Evolutionary conservation across 768 basidiomycete genomes (phyloP), one percentile per base, ranked within the genome.

Genomic region (Mycena haematopus): DNA sequence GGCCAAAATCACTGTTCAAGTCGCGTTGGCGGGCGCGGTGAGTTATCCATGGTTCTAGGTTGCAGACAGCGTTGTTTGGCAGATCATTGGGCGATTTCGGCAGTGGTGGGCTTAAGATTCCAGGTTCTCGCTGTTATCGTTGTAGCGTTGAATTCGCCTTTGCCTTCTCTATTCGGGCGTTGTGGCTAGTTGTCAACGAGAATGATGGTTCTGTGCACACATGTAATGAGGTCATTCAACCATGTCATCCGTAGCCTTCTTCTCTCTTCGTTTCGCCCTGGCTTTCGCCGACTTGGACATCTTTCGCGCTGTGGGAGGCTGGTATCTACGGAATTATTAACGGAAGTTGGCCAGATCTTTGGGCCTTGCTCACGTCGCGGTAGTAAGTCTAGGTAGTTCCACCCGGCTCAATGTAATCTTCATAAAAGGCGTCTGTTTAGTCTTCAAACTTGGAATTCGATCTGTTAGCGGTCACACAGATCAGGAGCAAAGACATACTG

Each of bases 351-450:
- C 42, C 54, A 29, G 55, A 15, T 11, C 5, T 27, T 36, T 29
- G 22, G 40, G 22, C 58, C 47, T n/a, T 21, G 75, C 85, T 65
- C 67, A 88, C 88, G 85, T 88, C 52, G 86, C 84, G 24, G 79
- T 79, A 10, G 73, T 68, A 22, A 81, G 69, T 19, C 77, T 74
- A 8, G 79, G 77, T 0, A 86, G 72, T 56, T 83, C 77, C 54
- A 68, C 67, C 25, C 77, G 75, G 15, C 84, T 86, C 0, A 93
- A 75, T 0, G 88, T 92, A 60, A 93, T 76, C 63, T 82, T 86
- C 86, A 93, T 89, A 59, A 83, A 90, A 0, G 90, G 86, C 3
- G 82, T 84, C 65, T 83, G 83, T 8, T 80, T 82, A 66, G 80
- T 80, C 63, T 83, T 82, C 21, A 82, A 71, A 66, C 90, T 91